Conservation (phyloP, 345 rosid genomes). For the Populus nigra region DNA sequence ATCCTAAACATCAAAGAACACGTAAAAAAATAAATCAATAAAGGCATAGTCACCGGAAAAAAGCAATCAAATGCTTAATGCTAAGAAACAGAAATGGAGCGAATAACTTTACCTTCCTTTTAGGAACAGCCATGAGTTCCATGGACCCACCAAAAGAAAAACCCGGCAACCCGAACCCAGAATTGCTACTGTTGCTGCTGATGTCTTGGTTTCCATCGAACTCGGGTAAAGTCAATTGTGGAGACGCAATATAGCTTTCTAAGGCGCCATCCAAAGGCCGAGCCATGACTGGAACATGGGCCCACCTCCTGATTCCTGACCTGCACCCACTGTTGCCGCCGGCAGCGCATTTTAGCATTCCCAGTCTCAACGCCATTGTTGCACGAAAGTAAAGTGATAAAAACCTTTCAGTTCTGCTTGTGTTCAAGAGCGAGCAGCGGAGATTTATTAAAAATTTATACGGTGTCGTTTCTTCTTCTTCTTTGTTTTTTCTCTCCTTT, state of each 20-base stretch:
- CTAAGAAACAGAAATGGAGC: not conserved
- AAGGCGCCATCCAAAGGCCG: constrained; percentile 38
- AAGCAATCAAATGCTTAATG: not conserved
- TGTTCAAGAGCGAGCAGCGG: not conserved
- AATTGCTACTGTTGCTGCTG: constrained; percentile 10
- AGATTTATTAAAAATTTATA: not conserved
- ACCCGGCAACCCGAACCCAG: constrained; percentile 41
- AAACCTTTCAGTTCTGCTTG: not conserved
- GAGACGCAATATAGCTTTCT: constrained; percentile 20
- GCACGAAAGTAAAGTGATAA: not conserved
- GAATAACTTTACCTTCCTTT: constrained; percentile 48
- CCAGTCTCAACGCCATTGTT: constrained; percentile 53
- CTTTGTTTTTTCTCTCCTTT: not conserved
- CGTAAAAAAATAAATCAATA: not conserved
- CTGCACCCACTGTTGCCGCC: constrained; percentile 19
- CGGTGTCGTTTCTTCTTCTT: not conserved
- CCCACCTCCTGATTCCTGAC: constrained; percentile 33
- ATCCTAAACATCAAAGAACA: not conserved
- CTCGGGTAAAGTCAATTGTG: constrained; percentile 44
- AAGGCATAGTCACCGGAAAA: not conserved
- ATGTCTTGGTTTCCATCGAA: constrained; percentile 33
- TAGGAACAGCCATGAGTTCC: constrained; percentile 98
- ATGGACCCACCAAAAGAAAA: constrained; percentile 52
- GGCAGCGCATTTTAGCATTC: constrained; percentile 42
- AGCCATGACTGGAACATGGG: constrained; percentile 44